Base-by-base conservation (phyloP, 257 asterid genomes). In the Mentha longifolia region DNA sequence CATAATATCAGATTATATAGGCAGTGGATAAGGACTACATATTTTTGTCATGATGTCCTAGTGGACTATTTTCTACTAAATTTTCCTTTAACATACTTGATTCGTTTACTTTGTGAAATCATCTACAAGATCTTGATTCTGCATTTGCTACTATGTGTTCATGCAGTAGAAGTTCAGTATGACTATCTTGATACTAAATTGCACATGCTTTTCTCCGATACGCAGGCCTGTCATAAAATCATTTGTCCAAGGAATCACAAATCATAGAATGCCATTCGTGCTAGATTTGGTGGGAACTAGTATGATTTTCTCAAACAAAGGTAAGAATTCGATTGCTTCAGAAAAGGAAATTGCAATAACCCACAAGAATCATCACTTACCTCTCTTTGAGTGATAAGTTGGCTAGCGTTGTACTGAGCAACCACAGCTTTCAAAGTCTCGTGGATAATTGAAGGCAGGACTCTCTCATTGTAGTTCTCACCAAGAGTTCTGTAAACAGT, bases 321-420 rank as follows among this genome's bases (percentile, higher is more conserved):
- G 46, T 49, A 43, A 56, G 47, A 17, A 68, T 12, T 15, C 31
- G 28, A 50, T 13, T 45, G 46, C 57, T 47, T 35, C 17, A 12
- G 43, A 35, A 6, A 49, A 46, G 22, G 59, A 76, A 49, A 25
- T 28, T 41, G 7, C 54, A 55, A 3, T 37, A 62, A 55, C 31
- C 49, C 10, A 31, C 20, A 2, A 14, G 19, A 10, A 58, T 58
- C 17, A 19, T 33, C 31, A 56, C 35, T 46, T 82, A 87, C 98
- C 89, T 92, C 97, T 86, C 98, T 87, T 81, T 88, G 98, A 67
- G 97, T 92, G 82, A 92, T 81, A 25, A 92, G 96, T 82, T 92
- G 98, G 85, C 97, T 92, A 43, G 98, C 98, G 78, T 92, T 92
- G 82, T 85, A 92, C 64, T 92, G 98, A 22, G 97, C 98, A 77